These are phyloP conservation scores for Rhizophagus sp. DNA, from an alignment of 192 early-diverging fungal genomes.

Conservation along the genomic window DNA sequence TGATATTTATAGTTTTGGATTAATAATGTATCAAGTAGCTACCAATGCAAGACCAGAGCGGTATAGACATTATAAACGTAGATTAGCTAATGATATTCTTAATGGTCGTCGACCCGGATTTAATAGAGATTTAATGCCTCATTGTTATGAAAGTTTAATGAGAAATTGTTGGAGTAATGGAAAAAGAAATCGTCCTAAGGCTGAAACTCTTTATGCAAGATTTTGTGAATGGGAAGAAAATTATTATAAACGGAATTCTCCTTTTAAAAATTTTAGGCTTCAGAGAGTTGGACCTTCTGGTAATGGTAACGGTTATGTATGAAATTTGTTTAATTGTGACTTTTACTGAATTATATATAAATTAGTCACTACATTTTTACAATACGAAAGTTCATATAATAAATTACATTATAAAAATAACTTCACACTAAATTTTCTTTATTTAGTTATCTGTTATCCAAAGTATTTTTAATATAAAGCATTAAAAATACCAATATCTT, in stretches of 20 bases:
- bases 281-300: background rate
- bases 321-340: too few relatives aligned
- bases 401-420: too few relatives aligned
- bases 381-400: too few relatives aligned
- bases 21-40: background rate
- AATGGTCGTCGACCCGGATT: background rate
- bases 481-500: too few relatives aligned
- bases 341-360: too few relatives aligned
- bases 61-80: background rate
- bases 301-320: background rate
- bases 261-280: background rate
- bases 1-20: slow-evolving; percentile 10
- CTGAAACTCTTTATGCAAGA: background rate
- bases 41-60: background rate
- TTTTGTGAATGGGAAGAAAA: background rate
- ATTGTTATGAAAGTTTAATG: background rate
- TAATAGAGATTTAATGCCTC: background rate
- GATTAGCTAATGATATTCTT: background rate
- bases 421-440: too few relatives aligned
- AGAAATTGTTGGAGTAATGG: background rate
- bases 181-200: background rate
- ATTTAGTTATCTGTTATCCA: too few relatives aligned
- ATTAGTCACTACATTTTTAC: too few relatives aligned
- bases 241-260: background rate
- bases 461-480: too few relatives aligned